Evolutionary conservation across 2,329 filamentous ascomycete species (phyloP), one percentile per base, ranked within the genome.

Genomic region (Hawksworthiomyces lignivorus): DNA sequence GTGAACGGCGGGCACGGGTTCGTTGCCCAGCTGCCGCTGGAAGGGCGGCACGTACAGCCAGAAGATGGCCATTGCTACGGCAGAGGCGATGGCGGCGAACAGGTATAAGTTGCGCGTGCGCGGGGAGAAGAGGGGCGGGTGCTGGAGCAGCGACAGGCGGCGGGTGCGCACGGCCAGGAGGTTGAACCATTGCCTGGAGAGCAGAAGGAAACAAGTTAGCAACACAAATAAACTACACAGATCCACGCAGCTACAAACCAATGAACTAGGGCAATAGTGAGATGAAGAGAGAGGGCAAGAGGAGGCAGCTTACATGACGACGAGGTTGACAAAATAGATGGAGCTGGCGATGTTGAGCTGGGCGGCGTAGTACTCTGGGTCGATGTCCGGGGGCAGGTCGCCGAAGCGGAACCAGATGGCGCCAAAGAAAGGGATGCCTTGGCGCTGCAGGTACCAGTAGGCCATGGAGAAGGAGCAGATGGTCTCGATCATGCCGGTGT

Each of bases 301-400:
- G n/a, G n/a, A n/a, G n/a, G n/a, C n/a, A n/a, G n/a, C 71, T 58
- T 65, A 75, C 82, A 89, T 87, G 36, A 89, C 79, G 3, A 90
- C 84, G 18, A 90, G 65, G 45, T 81, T 89, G 50, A 88, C 75
- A 52, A 89, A 89, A 60, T 89, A 89, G 46, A 90, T 80, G 14
- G 79, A 84, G 28, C 75, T 82, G 0, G 82, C 82, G 46, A 74
- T 69, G 48, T 80, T 82, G 19, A 83, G 62, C 48, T 75, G 69
- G 21, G 64, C 58, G 0, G 62, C 63, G 52, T 80, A 75, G 43
- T 70, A 72, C 34, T 75, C 74, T 2, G 69, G 60, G 39, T 74
- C 70, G 10, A 75, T 68, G 55, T 56, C 64, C 43, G 52, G 67
- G 9, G 71, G 73, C 4, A 72, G 52, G 4, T 60, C 53, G 38